Evolutionary conservation across 202 grass and related monocot species (phyloP), one percentile per base, ranked within the genome.

Genomic region (Zizania palustris): DNA sequence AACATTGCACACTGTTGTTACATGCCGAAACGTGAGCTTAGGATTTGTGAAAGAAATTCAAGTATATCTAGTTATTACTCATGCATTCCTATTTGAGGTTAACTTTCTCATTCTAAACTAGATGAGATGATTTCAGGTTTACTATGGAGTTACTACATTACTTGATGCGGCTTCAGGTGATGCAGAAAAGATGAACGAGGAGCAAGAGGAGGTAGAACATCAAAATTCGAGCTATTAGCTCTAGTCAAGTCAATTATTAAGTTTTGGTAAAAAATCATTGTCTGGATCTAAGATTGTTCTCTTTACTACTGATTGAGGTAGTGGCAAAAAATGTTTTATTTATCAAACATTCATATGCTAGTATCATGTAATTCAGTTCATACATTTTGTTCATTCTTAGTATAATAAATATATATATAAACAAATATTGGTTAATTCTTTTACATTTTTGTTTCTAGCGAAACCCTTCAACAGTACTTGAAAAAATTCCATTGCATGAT

Each of bases 71-170:
- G 43, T 18, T 64, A 38, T 71, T 81, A 53, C 36, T 76, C 42
- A 66, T 80, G 42, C 21, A 71, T 70, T 80, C 4, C 33, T 63
- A 20, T 74, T 55, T 45, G 5, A 64, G 13, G 3, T 63, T 48
- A 20, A 6, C 6, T 35, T 68, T 76, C 38, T 59, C 71, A 68
- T 71, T 84, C 10, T 54, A 80, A 53, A 74, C 35, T 11, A 69
- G 11, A 12, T 83, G 65, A n/a, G 58, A 71, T 51, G 69, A 75
- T 77, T 89, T 36, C 76, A 99, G 96, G 80, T 95, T 67, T 99
- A 95, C 85, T 99, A 91, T 92, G 96, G 96, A 49, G 85, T 99
- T 51, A 95, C 87, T 82, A 95, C 96, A 83, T 85, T 99, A 50
- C 80, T 95, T 71, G 96, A 99, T 86, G 92, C 96, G 61, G 82